Base-by-base conservation (phyloP, 371 early-diverging fungal genomes). In the Dentiscutata heterogama region DNA sequence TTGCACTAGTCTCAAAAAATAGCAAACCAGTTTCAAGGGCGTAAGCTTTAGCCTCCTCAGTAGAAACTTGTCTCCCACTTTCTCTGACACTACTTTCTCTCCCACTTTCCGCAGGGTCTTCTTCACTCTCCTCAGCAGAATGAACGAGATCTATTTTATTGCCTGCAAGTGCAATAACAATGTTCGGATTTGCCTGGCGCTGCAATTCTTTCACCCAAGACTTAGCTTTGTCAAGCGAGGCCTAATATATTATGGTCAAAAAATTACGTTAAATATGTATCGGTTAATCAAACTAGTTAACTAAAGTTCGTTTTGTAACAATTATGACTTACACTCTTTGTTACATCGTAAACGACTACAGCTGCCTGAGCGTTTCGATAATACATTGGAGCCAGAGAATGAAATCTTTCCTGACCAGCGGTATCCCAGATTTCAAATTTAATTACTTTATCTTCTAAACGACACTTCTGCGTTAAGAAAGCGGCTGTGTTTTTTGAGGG, bases 131-230 rank as follows among this genome's bases (percentile, higher is more conserved):
- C 7, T 88, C 87, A 51, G 84, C 76, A 25, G 84, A 85, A 53
- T 85, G 85, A 54, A 89, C 94, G 82, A 98, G 85, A 86, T 99
- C 99, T 64, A 91, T 89, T 88, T 99, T 98, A 89, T 99, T 98
- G 75, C 98, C 99, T 61, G 97, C 98, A 80, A 99, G 89, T 14
- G 98, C 98, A 89, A 97, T 98, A 76, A 99, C 96, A 83, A 97
- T 99, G 85, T 94, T 94, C 71, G 96, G 95, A 87, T 96, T 98
- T 58, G 98, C 97, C 85, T 97, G 97, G 82, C 97, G 94, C 89
- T 96, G 96, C 81, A 99, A 91, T 85, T 99, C 99, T 81, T 96
- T 95, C 42, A 99, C 97, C 99, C 99, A 99, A 71, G 96, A 93
- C 86, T 98, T 98, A 50, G 99, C 99, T 86, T 94, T 96, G 76